Evolutionary conservation across 306 rosid genomes (phyloP).

Genomic region (Cucumis sativus): Cucumber_9930_V3 NC_026655.2:3426501-3427000

Average conservation of each 20-base stretch:
- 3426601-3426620: background rate
- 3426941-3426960: slow-evolving; percentile 24
- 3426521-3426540: too few species aligned
- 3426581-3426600: background rate
- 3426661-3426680: too few species aligned
- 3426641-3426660: too few species aligned
- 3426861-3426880: slow-evolving; percentile 78
- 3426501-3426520: too few species aligned
- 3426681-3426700: too few species aligned
- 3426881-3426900: slow-evolving; percentile 28
- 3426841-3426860: slow-evolving; percentile 67
- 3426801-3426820: slow-evolving; percentile 69
- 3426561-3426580: background rate
- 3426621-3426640: background rate
- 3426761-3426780: background rate
- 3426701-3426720: slow-evolving; percentile 9
- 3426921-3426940: slow-evolving; percentile 46
- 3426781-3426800: slow-evolving; percentile 21
- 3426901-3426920: slow-evolving; percentile 73
- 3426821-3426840: slow-evolving; percentile 54
- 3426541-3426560: background rate
- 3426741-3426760: slow-evolving; percentile 32
- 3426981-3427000: slow-evolving; percentile 63
- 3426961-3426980: slow-evolving; percentile 26
- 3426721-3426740: slow-evolving; percentile 64